phyloP scores from a whole-genome alignment of 2,329 filamentous ascomycete species.

The Microdochium nivale region DNA sequence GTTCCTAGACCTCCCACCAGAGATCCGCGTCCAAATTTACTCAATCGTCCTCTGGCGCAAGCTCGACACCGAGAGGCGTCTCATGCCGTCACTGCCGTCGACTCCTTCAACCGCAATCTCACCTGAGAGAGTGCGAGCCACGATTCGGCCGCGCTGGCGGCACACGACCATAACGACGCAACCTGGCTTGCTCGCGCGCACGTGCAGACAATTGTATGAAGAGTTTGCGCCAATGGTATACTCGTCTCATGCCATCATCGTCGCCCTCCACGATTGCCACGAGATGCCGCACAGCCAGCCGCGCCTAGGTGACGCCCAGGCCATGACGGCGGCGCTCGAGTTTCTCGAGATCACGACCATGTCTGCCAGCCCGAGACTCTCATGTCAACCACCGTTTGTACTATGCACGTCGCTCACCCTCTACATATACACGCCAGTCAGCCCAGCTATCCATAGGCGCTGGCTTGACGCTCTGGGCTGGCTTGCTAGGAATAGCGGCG shows the following conservation, averaged over 20 bases:
- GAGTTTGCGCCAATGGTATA: not conserved
- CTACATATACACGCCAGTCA: not conserved
- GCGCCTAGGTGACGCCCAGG: not conserved
- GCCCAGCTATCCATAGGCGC: not conserved
- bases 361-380: not conserved
- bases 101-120: not conserved
- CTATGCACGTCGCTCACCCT: not conserved
- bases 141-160: not conserved
- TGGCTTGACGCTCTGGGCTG: not conserved
- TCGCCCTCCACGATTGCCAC: not conserved
- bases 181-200: not conserved
- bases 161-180: not conserved
- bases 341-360: not conserved
- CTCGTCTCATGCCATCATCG: not conserved
- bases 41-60: not conserved
- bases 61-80: not conserved
- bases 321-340: not conserved
- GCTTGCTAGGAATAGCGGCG: not conserved
- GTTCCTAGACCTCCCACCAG: not conserved
- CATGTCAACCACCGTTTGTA: not conserved
- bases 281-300: not conserved
- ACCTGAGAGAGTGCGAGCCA: not conserved
- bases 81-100: not conserved
- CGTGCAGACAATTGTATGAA: not conserved
- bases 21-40: not conserved